A percentile compares a stretch with the other conserved stretches of the same genome.
phyloP scores from a whole-genome alignment of 176 grass and related monocot species.

The Cocos nucifera region DNA sequence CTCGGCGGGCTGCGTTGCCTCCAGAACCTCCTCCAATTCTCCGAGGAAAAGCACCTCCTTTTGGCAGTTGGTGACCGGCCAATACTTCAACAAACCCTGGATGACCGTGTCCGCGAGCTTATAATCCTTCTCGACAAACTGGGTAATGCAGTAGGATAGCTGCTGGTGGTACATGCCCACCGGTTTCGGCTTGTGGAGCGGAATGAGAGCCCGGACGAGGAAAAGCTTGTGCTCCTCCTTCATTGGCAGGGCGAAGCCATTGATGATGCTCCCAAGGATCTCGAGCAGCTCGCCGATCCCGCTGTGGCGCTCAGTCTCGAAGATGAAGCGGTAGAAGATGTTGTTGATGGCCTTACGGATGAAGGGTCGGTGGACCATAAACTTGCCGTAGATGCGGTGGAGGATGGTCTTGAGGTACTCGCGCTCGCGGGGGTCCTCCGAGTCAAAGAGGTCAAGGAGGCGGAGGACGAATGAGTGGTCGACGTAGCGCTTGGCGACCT shows the following conservation, averaged over 20 bases:
- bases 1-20: conserved; percentile 9
- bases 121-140: conserved; percentile 19
- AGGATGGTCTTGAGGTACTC: conserved; percentile 18
- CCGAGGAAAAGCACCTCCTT: conserved; percentile 18
- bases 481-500: conserved; percentile 15
- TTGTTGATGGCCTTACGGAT: conserved; percentile 18
- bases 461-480: conserved; percentile 15
- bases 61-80: conserved; percentile 18
- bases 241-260: conserved; percentile 12
- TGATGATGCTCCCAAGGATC: conserved; percentile 16
- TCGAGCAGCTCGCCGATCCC: conserved; percentile 13
- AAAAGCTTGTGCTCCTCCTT: conserved; percentile 19
- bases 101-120: conserved; percentile 12
- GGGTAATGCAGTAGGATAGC: conserved; percentile 14
- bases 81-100: conserved; percentile 12
- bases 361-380: conserved; percentile 20
- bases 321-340: conserved; percentile 16
- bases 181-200: conserved; percentile 8
- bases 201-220: conserved; percentile 6
- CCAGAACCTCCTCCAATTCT: conserved; percentile 12
- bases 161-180: conserved; percentile 13
- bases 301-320: conserved; percentile 9
- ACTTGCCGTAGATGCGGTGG: conserved; percentile 15
- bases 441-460: conserved; percentile 11
- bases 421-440: conserved; percentile 16